These are phyloP conservation scores for Aspergillus felis DNA, from an alignment of 2,329 filamentous ascomycete species.

Conservation along the genomic window DNA sequence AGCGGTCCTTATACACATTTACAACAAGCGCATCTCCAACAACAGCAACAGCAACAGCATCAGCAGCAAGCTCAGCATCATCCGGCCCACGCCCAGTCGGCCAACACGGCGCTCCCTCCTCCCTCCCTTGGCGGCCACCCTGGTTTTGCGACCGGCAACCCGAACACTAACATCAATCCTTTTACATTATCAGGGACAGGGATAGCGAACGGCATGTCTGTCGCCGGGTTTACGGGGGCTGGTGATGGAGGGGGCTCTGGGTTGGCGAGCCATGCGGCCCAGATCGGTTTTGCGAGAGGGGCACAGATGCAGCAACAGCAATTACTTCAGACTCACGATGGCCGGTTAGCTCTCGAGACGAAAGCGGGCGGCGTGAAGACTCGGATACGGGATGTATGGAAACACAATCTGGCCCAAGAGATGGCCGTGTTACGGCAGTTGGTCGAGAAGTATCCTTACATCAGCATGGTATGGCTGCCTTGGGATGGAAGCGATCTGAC, in stretches of 20 bases:
- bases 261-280: constrained; percentile 78
- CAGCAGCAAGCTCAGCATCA: constrained; percentile 46
- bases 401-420: constrained; percentile 84
- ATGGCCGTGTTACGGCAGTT: constrained; percentile 79
- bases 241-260: constrained; percentile 62
- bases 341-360: constrained; percentile 51
- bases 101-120: constrained; percentile 48
- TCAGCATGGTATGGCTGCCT: constrained; percentile 73
- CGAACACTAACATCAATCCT: constrained; percentile 64
- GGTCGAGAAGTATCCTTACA: constrained; percentile 88
- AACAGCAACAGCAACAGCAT: constrained; percentile 36
- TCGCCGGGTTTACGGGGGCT: constrained; percentile 53
- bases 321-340: constrained; percentile 47
- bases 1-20: constrained; percentile 58
- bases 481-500: background rate
- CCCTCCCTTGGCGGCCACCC: constrained; percentile 64
- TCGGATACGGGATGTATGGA: constrained; percentile 95
- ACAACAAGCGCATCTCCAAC: constrained; percentile 46
- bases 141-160: constrained; percentile 60
- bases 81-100: constrained; percentile 40
- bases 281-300: constrained; percentile 81
- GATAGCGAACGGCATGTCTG: constrained; percentile 54
- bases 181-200: constrained; percentile 54
- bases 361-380: constrained; percentile 62
- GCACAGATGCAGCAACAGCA: constrained; percentile 60